Base-by-base conservation (phyloP, 441 rosid genomes). In the Daphne laureola region DNA sequence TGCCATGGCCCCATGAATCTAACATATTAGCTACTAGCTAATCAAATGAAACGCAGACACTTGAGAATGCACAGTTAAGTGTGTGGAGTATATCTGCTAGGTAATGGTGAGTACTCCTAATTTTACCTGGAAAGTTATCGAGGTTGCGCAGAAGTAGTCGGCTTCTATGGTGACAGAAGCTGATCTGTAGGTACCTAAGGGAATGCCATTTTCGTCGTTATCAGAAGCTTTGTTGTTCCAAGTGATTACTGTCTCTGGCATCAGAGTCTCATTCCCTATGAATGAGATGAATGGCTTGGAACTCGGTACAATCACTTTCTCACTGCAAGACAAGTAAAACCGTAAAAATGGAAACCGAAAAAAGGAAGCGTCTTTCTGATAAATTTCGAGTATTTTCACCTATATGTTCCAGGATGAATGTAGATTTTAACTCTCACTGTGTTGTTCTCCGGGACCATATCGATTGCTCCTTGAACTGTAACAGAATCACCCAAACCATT, bases 151-250 rank as follows among this genome's bases (percentile, higher is more conserved):
- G 52, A 93, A 87, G 65, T 77, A 89, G 75, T 89, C 84, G 3
- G 96, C 79, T 41, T 75, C 79, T 6, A 93, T 53, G 3, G 87
- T 73, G 51, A 83, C 92, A 6, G 97, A 76, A 14, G 97, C 97
- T 35, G 96, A 78, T 68, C 67, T 76, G 43, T 65, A 84, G 11
- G 98, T 93, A 57, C 98, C 97, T 1, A 89, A 74, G 25, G 61
- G 72, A n/a, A 4, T 14, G 7, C 92, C 96, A 43, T 66, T 42
- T 52, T 49, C 51, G 56, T 55, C 82, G 8, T 23, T 65, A 66
- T 93, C 97, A 36, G 95, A 89, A 43, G 98, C 83, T 67, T 83
- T 93, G 52, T 80, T 67, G 49, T 68, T 66, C 98, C 97, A 93
- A 17, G 75, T 66, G 59, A 93, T 78, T 26, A 80, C 53, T 1